Base-by-base conservation (phyloP, 805 yeast genomes). In the Cyberlindnera mycetangii region DNA sequence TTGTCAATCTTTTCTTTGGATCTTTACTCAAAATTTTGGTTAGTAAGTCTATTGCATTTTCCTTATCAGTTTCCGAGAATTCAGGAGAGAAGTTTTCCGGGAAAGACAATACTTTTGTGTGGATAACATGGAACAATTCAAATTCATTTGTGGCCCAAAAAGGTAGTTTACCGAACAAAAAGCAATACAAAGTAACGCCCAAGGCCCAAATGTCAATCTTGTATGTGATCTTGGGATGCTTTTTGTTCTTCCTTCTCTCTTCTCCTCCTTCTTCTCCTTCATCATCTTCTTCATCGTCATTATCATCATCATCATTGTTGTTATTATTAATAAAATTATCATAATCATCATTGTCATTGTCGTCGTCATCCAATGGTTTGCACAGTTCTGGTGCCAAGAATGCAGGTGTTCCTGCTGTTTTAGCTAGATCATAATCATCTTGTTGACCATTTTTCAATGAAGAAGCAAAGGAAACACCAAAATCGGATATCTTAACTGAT, bases 121-220 rank as follows among this genome's bases (percentile, higher is more conserved):
- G 86, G 52, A 93, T 93, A 11, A 81, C 89, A 45, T 84, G 83
- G 64, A 92, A 90, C 41, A 93, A 70, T 47, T 85, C 95, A 66
- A 76, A 92, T 58, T 89, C 96, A 25, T 87, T 81, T 38, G 81
- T 89, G 1, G 90, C 96, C 59, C 83, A 79, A 62, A 92, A 93
- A 3, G 99, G 99, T 35, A 93, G 76, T 50, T 75, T 73, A 10
- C 99, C 99, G 67, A 87, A 92, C 12, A 92, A 60, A 31, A 93
- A 67, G 61, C 97, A 90, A 64, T 81, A 93, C 15, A 93, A 67
- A 0, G 98, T 90, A 6, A 92, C 89, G 10, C 99, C 99, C 17
- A 89, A 65, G 0, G 99, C 96, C 99, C 99, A 93, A n/a, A 92
- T 85, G 66, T 93, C 99, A 44, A 93, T 86, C 63, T 86, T 89